Percentiles rank a stretch among this genome's conserved stretches.
Conservation (phyloP, 1,139 yeast species). For the Arxiozyma slooffiae region DNA sequence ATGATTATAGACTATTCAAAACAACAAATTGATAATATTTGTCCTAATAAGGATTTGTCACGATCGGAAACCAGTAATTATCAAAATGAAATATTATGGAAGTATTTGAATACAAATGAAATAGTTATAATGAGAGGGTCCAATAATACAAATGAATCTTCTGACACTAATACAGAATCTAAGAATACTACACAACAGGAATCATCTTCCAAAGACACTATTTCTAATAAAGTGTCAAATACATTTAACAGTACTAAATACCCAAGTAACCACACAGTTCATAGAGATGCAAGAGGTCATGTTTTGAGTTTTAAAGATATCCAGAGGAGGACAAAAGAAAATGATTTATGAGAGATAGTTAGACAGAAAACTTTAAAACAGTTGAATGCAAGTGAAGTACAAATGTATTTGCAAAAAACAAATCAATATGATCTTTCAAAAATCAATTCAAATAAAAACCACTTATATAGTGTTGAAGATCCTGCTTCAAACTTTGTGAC, state of each 20-base stretch:
- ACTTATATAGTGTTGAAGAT: slow-evolving; percentile 37
- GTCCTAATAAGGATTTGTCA: background rate
- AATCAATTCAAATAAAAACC: background rate
- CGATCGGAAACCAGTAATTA: background rate
- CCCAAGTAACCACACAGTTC: slow-evolving; percentile 36
- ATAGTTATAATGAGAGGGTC: background rate
- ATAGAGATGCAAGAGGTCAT: slow-evolving; percentile 52
- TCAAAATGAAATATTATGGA: background rate
- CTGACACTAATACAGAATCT: background rate
- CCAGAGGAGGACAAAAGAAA: slow-evolving; percentile 26
- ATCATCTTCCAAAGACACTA: background rate
- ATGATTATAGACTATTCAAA: background rate
- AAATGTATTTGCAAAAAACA: slow-evolving; percentile 18
- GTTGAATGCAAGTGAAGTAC: slow-evolving; percentile 40
- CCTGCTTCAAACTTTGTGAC: slow-evolving; percentile 46
- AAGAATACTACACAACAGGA: background rate
- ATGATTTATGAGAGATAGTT: slow-evolving; percentile 27
- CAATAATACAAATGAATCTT: background rate
- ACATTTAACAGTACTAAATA: slow-evolving; percentile 12
- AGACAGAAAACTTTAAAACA: slow-evolving; percentile 29
- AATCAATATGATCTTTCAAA: background rate
- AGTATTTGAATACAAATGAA: slow-evolving; percentile 4
- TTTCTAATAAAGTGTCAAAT: slow-evolving; percentile 2
- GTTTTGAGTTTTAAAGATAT: slow-evolving; percentile 34
- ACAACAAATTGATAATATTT: background rate